Evolutionary conservation across 2,329 filamentous ascomycete species (phyloP).

Genomic region (Aspergillus uvarum): DNA sequence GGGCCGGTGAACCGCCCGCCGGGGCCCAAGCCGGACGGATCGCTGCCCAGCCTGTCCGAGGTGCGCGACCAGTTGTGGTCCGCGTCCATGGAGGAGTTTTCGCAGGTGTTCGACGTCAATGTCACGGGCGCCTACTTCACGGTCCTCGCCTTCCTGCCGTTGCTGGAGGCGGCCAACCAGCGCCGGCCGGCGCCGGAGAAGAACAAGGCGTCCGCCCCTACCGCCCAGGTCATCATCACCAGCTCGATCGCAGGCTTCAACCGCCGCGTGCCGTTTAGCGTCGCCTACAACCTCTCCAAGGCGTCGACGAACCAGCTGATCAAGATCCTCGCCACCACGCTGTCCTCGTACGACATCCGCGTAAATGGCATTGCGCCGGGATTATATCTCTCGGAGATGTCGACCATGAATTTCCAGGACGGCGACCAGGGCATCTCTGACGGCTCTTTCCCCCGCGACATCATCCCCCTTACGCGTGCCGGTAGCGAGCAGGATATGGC

Average conservation of each 20-base stretch:
- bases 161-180: constrained; percentile 47
- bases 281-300: constrained; percentile 50
- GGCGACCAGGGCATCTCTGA: constrained; percentile 40
- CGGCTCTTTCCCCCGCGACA: constrained; percentile 42
- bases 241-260: constrained; percentile 49
- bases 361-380: constrained; percentile 54
- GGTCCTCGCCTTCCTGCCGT: constrained; percentile 40
- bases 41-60: constrained; percentile 36
- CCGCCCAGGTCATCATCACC: constrained; percentile 49
- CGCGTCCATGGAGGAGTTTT: constrained; percentile 39
- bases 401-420: constrained; percentile 49
- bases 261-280: constrained; percentile 37
- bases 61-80: constrained; percentile 45
- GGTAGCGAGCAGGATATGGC: constrained; percentile 65
- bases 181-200: constrained; percentile 31
- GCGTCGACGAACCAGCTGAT: constrained; percentile 50
- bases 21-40: constrained; percentile 25
- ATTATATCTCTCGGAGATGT: constrained; percentile 62
- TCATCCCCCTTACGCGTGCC: constrained; percentile 59
- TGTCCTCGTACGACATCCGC: constrained; percentile 45
- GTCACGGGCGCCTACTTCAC: constrained; percentile 44
- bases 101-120: constrained; percentile 39
- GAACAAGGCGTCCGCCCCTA: constrained; percentile 32
- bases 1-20: constrained; percentile 34
- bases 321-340: constrained; percentile 49